Evolutionary conservation across 2,329 filamentous ascomycete genomes (phyloP), one percentile per base, ranked within the genome.

Genomic region (Coniochaeta prunicola): DNA sequence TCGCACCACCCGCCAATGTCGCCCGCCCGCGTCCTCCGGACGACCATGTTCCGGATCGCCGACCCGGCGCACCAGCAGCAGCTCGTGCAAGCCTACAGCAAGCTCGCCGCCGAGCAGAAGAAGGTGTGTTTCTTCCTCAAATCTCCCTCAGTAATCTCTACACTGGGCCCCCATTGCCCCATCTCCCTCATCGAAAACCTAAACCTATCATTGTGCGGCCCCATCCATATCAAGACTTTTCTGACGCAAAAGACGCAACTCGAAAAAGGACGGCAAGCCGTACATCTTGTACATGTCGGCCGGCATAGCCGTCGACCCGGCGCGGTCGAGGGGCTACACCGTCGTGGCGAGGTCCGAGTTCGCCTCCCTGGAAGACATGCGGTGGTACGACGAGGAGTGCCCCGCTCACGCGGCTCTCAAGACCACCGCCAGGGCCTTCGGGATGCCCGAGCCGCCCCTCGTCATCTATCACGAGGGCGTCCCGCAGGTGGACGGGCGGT

Each of bases 181-280:
- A 38, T 42, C 45, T 48, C 36, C 28, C 2, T 33, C 38, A 19
- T 38, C 57, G 56, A 26, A 61, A 54, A 28, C 45, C 54, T 36
- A n/a, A n/a, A n/a, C n/a, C n/a, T n/a, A n/a, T n/a, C n/a, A n/a
- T n/a, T n/a, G n/a, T n/a, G n/a, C n/a, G n/a, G n/a, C n/a, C n/a
- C n/a, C n/a, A n/a, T n/a, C n/a, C n/a, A n/a, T n/a, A n/a, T n/a
- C n/a, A n/a, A n/a, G n/a, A n/a, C n/a, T n/a, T n/a, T n/a, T n/a
- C n/a, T n/a, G n/a, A n/a, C n/a, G n/a, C n/a, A n/a, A n/a, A n/a
- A n/a, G n/a, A n/a, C n/a, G n/a, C n/a, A n/a, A n/a, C n/a, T n/a
- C n/a, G n/a, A n/a, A n/a, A n/a, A n/a, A 91, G 88, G 81, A 89
- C 65, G 87, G 86, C 62, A 85, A 88, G 69, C 85, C 85, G 1